Percentiles rank a stretch among this genome's conserved stretches.
These are phyloP conservation scores for Datisca glomerata DNA, from an alignment of 306 rosid genomes.

Conservation along the genomic window DNA sequence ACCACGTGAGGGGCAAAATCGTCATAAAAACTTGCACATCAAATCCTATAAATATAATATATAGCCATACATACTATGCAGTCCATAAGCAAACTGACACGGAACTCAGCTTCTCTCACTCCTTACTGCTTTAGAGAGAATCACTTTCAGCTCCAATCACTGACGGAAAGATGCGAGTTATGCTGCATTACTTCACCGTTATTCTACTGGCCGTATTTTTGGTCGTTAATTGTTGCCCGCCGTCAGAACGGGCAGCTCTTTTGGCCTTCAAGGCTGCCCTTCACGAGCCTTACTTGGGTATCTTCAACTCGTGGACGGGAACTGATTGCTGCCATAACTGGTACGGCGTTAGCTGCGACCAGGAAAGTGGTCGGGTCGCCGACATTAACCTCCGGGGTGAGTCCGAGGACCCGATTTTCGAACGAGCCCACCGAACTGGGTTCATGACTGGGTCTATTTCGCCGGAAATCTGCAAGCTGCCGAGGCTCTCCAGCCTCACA, in stretches of 20 bases:
- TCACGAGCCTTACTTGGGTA: conserved; percentile 46
- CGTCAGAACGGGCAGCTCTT: conserved; percentile 63
- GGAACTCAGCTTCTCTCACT: conserved; percentile 8
- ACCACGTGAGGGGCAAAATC: conserved; percentile 39
- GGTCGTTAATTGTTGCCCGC: conserved; percentile 41
- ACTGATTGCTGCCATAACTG: conserved; percentile 69
- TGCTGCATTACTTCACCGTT: neutral
- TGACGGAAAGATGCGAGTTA: conserved; percentile 19
- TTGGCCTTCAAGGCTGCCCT: conserved; percentile 61
- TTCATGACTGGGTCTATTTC: conserved; percentile 82
- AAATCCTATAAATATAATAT: neutral
- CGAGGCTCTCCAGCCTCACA: conserved; percentile 57
- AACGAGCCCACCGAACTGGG: conserved; percentile 48
- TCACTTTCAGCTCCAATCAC: conserved; percentile 1
- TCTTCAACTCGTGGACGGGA: conserved; percentile 81
- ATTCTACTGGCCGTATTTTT: conserved; percentile 11
- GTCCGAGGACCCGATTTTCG: conserved; percentile 63
- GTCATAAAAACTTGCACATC: conserved; percentile 17
- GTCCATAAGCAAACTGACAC: too few species aligned
- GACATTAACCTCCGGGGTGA: conserved; percentile 92
- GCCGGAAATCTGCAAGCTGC: conserved; percentile 51
- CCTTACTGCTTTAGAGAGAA: neutral
- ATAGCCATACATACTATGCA: neutral
- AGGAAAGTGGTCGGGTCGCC: conserved; percentile 44
- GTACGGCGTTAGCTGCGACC: conserved; percentile 89